Base-by-base conservation (phyloP, 352 stramenopile genomes). In the Aphanomyces invadans region DNA sequence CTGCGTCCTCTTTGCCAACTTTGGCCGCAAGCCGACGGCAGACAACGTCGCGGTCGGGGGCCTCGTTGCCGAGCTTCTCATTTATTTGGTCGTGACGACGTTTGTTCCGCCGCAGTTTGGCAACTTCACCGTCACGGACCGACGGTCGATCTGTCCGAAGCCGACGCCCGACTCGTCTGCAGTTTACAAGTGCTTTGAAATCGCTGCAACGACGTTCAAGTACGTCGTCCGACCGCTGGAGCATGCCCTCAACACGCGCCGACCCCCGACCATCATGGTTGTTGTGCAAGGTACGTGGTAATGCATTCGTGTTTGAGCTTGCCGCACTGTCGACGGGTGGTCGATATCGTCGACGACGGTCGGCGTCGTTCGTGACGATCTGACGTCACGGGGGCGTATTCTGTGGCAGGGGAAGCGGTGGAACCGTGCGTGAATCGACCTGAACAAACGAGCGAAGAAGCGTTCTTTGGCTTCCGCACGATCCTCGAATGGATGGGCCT, bases 61-160 rank as follows among this genome's bases (percentile, higher is more conserved):
- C 0, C 73, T 97, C 29, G 78, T 77, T 1, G 82, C 85, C 1
- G 79, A 97, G 69, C 69, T 97, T 28, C 73, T 95, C 11, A 92
- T 97, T 38, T 92, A 90, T 69, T 84, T 96, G 82, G 81, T 96
- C 31, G 88, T 97, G 11, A 96, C 84, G 5, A 97, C 90, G 29
- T 93, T 92, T 68, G 77, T 97, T 19, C 88, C 89, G 0, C 87
- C 90, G 0, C 92, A 98, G 68, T 98, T 96, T 67, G 92, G 89
- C 67, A 89, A 96, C 69, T 94, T 96, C 23, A 76, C 91, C 3
- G 83, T 95, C 0, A 95, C 90, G 61, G 88, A 97, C 21, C 71
- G 81, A 29, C 82, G 82, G 19, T 52, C 80, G 11, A 74, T 88
- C n/a, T 72, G 79, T 0, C 83, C 81, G 25, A n/a, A 70, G 28